Conservation (phyloP, 106 monocot species). For the Acanthochlamys bracteata region DNA sequence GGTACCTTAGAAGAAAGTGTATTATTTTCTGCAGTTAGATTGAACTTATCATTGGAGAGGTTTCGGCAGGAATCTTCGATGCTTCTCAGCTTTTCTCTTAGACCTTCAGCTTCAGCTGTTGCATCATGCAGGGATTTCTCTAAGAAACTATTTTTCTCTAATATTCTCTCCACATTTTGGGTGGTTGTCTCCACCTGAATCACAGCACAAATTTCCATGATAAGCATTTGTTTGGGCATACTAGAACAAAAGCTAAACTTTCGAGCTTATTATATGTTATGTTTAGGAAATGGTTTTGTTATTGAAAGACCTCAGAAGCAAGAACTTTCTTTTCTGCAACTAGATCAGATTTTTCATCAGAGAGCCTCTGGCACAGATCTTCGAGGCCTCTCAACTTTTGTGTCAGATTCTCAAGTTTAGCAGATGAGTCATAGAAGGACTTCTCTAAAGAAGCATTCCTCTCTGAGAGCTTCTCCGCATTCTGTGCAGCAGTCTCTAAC, state of each 20-base stretch:
- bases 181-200: background rate
- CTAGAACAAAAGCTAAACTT: no score
- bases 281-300: no score
- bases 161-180: background rate
- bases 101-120: background rate
- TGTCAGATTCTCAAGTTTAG: background rate
- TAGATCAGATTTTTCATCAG: background rate
- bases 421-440: background rate
- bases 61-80: background rate
- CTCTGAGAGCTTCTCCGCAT: slow-evolving; percentile 5
- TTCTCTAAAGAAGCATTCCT: slow-evolving; percentile 2
- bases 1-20: background rate
- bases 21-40: slow-evolving; percentile 2
- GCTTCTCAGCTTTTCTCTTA: slow-evolving; percentile 1
- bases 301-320: background rate
- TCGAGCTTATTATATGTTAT: no score
- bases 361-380: background rate
- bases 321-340: slow-evolving; percentile 2
- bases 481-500: background rate
- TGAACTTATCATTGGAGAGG: background rate
- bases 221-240: no score
- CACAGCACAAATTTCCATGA: background rate
- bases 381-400: slow-evolving; percentile 3
- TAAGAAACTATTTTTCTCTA: background rate
- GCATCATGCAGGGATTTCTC: background rate